Percentiles rank a stretch among this genome's conserved stretches.
phyloP scores from a whole-genome alignment of 495 filamentous ascomycete species.

The Aspergillus cavernicola region DNA sequence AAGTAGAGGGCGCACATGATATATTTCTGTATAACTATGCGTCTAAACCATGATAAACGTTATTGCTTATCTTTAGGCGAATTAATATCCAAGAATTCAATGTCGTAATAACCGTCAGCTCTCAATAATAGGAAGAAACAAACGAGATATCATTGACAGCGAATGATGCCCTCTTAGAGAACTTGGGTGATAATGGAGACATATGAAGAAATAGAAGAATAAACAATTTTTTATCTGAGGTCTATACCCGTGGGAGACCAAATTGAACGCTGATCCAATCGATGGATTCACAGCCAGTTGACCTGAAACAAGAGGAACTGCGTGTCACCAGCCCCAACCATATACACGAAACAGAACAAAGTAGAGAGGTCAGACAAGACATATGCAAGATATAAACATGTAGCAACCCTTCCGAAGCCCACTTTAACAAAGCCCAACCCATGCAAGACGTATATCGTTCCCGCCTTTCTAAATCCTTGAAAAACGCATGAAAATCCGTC shows the following conservation, averaged over 20 bases:
- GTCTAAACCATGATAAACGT: too few relatives aligned
- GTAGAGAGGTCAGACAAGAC: constrained; percentile 28
- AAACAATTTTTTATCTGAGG: constrained; percentile 31
- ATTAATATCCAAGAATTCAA: too few relatives aligned
- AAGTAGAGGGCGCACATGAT: too few relatives aligned
- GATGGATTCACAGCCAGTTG: constrained; percentile 42
- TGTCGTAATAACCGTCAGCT: too few relatives aligned
- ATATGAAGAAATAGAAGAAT: constrained; percentile 11
- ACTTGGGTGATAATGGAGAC: too few relatives aligned
- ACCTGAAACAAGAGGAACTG: constrained; percentile 33
- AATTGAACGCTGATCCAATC: constrained; percentile 43
- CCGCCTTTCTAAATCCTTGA: constrained; percentile 49
- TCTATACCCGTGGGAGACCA: constrained; percentile 39
- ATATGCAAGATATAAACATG: constrained; percentile 29
- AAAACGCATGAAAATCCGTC: constrained; percentile 39
- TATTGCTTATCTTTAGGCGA: too few relatives aligned
- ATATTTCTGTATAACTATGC: too few relatives aligned
- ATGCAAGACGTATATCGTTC: constrained; percentile 55
- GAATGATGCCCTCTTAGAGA: too few relatives aligned
- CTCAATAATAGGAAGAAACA: too few relatives aligned
- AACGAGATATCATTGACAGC: too few relatives aligned
- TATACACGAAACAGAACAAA: constrained; percentile 37
- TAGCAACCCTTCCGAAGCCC: constrained; percentile 29
- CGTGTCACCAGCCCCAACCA: constrained; percentile 38
- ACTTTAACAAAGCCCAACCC: constrained; percentile 44